Evolutionary conservation across 331 rosid genomes (phyloP), one percentile per base, ranked within the genome.

Genomic region (Erythrophleum ivorense): DNA sequence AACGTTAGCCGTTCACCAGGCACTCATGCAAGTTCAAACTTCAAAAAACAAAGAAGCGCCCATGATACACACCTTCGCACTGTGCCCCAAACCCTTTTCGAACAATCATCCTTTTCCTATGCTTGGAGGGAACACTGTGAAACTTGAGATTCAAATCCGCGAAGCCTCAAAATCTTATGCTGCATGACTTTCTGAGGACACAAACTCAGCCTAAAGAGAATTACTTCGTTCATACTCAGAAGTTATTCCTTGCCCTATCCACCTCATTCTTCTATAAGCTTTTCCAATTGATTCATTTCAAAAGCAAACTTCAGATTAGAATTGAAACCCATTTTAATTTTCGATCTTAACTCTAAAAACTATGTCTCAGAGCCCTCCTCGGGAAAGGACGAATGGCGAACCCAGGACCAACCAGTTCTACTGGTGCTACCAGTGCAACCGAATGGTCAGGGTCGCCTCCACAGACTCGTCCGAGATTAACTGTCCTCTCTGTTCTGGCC

Each of bases 401-500:
- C 19, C 60, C 64, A 66, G 84, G 21, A 81, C 78, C 50, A 83
- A 75, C 90, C 87, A 52, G 2, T 79, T 83, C 49, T 89, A 91
- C 71, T 94, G 94, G 94, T 96, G 99, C 97, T 86, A 84, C 88
- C 92, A 86, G 9, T 96, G 99, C 89, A 81, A 78, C 45, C 88
- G 90, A 38, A 63, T 63, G 36, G 91, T 91, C 71, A 82, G 94
- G 13, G 13, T 84, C 15, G 80, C 86, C 67, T 48, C 86, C 45
- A 48, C 86, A 14, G 55, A 70, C 79, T 75, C 87, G 1, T 63
- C 91, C 0, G 76, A 84, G 0, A 45, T 91, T 16, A 8, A 53
- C 18, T 96, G 99, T 70, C 97, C 99, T 0, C 94, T 92, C 6
- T 96, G 99, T 73, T 91, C 75, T 31, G 95, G 97, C 7, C 93